Conservation (phyloP, 2,329 filamentous ascomycete genomes). For the Alternaria brassicae region DNA sequence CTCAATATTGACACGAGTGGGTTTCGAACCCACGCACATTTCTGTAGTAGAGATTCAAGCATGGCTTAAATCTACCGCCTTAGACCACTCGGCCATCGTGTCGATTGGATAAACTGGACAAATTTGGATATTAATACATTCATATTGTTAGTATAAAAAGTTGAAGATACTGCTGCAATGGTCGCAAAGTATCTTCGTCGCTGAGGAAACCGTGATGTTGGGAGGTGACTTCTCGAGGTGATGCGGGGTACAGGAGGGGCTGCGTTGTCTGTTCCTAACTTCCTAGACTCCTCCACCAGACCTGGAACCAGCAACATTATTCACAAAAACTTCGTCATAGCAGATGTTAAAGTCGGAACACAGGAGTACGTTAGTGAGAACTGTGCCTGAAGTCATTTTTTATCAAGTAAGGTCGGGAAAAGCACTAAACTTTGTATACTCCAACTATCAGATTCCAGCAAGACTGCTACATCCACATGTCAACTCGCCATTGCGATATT, state of each 20-base stretch:
- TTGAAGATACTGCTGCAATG: too few species aligned
- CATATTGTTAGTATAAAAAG: too few species aligned
- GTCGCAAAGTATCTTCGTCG: too few species aligned
- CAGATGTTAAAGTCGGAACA: background rate
- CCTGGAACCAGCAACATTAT: background rate
- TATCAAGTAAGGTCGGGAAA: background rate
- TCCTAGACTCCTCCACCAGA: too few species aligned
- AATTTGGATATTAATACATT: background rate
- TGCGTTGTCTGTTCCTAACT: background rate
- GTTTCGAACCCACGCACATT: slow-evolving; percentile 45
- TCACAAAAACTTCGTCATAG: background rate
- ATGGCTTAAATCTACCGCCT: slow-evolving; percentile 45
- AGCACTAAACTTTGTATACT: background rate
- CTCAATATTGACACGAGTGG: slow-evolving; percentile 33
- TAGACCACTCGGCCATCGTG: slow-evolving; percentile 45
- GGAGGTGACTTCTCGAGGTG: background rate
- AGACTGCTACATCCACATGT: background rate
- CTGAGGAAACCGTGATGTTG: background rate
- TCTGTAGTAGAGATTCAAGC: slow-evolving; percentile 40
- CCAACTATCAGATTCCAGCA: background rate
- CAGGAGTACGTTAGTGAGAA: background rate
- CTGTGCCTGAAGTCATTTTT: background rate
- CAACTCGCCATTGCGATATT: too few species aligned
- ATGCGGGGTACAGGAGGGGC: slow-evolving; percentile 2
- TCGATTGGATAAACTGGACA: slow-evolving; percentile 20